Evolutionary conservation across 352 stramenopile genomes (phyloP), one percentile per base, ranked within the genome.

Genomic region (Saprolegnia parasitica): DNA sequence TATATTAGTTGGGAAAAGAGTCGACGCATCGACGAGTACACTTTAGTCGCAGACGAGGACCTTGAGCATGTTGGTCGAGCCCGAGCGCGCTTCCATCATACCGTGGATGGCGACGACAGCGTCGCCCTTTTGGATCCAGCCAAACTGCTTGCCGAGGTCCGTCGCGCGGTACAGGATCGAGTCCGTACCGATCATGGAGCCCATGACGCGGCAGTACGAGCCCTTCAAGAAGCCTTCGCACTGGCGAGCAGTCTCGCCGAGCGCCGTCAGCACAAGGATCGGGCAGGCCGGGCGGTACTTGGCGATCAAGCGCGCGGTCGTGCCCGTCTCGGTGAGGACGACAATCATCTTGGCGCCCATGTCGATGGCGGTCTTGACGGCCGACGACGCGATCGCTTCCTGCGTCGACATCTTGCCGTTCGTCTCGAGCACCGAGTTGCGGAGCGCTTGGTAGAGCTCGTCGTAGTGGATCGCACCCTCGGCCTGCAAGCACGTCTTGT

Each of bases 331-430:
- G 15, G 95, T 98, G 64, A 98, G 87, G 54, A 99, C 96, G 57
- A 99, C 90, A 56, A 99, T 98, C 73, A 96, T 95, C 81, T 98
- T 98, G 56, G 97, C 96, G 39, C 90, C 83, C 55, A 98, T 93
- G 76, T 99, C 96, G 74, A 98, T 97, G 11, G 96, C 93, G 23
- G 96, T 99, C 81, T 99, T 99, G 49, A 99, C 96, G 66, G 97
- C 96, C 10, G 96, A 98, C 40, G 89, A 98, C 16, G 94, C 96
- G 65, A 99, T 97, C 20, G 95, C 96, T 75, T 99, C 97, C 65
- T 88, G 79, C 29, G 84, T 93, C 52, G 72, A 80, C 81, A 93
- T 90, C 16, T 81, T 77, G n/a, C 84, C 82, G 52, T 77, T 72
- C 10, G 68, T 81, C 24, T 90, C 83, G n/a, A 91, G 74, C 60